Conservation (phyloP, 1,139 yeast species). For the Blastobotrys petasosporus region DNA sequence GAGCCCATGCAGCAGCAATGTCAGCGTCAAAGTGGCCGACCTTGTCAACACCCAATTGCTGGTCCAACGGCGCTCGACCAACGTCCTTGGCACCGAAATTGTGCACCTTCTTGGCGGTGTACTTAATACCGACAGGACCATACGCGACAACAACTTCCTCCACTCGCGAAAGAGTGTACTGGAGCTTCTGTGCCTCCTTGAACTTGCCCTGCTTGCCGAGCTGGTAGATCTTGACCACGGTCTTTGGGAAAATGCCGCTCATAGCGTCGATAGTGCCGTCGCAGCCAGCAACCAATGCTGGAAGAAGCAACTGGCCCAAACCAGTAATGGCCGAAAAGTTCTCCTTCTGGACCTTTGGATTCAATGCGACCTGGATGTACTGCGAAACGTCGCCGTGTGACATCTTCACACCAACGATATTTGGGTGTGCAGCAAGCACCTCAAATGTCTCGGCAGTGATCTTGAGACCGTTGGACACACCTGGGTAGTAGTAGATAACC, state of each 20-base stretch:
- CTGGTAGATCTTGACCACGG: slow-evolving; percentile 36
- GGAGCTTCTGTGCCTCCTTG: slow-evolving; percentile 41
- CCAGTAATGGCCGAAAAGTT: slow-evolving; percentile 45
- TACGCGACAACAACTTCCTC: slow-evolving; percentile 40
- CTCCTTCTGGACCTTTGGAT: slow-evolving; percentile 33
- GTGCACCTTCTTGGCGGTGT: slow-evolving; percentile 34
- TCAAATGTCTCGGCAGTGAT: slow-evolving; percentile 37
- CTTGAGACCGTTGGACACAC: slow-evolving; percentile 41
- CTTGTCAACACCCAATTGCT: slow-evolving; percentile 19
- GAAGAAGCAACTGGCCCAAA: slow-evolving; percentile 43
- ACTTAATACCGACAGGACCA: slow-evolving; percentile 44
- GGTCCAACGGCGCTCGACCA: slow-evolving; percentile 25
- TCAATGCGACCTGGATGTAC: slow-evolving; percentile 36
- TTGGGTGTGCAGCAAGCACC: slow-evolving; percentile 36
- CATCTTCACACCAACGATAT: slow-evolving; percentile 46
- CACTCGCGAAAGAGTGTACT: slow-evolving; percentile 38
- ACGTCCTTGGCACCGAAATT: slow-evolving; percentile 35
- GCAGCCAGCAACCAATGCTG: slow-evolving; percentile 42
- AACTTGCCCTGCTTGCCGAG: slow-evolving; percentile 29
- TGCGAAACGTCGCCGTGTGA: slow-evolving; percentile 40
- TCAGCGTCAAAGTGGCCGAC: slow-evolving; percentile 16
- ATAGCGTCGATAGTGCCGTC: slow-evolving; percentile 46
- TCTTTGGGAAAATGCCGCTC: slow-evolving; percentile 45
- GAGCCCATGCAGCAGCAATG: slow-evolving; percentile 19
- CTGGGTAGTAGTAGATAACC: slow-evolving; percentile 47